A percentile compares a stretch with the other conserved stretches of the same genome.
Conservation (phyloP, 257 asterid species). For the Solanum okadae region DNA sequence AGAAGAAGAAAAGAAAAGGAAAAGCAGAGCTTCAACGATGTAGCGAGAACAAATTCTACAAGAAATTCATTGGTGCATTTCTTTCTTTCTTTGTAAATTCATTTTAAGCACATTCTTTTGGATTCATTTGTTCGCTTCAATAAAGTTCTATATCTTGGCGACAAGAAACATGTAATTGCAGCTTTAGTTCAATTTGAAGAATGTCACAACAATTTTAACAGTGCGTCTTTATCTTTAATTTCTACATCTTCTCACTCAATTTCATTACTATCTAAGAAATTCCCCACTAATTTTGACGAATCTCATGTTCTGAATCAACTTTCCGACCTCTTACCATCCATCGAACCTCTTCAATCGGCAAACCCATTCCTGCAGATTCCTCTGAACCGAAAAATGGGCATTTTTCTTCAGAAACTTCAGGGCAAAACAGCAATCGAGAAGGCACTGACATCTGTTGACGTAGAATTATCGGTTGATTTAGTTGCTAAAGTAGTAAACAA, state of each 20-base stretch:
- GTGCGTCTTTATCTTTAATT: neutral
- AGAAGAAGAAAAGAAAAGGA: no score
- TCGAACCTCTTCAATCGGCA: slow-evolving; percentile 4
- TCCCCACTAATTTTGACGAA: slow-evolving; percentile 25
- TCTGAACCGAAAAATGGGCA: slow-evolving; percentile 22
- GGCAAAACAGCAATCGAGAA: slow-evolving; percentile 31
- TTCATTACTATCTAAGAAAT: neutral
- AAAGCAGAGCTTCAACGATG: no score
- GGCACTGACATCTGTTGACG: slow-evolving; percentile 37
- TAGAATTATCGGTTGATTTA: slow-evolving; percentile 39
- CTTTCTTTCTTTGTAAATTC: no score
- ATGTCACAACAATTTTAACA: no score
- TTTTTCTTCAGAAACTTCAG: slow-evolving; percentile 57
- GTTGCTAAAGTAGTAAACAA: slow-evolving; percentile 51
- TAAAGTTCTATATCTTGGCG: no score
- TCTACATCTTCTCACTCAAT: neutral
- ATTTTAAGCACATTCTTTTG: no score
- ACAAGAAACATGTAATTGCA: no score
- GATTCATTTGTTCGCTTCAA: no score
- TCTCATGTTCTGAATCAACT: slow-evolving; percentile 48
- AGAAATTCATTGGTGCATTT: no score
- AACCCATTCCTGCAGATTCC: slow-evolving; percentile 3
- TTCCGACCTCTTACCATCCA: slow-evolving; percentile 39
- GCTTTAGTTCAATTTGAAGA: no score
- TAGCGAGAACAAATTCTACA: no score